These are phyloP conservation scores for Diaporthe citri DNA, from an alignment of 2,329 filamentous ascomycete species.

Conservation along the genomic window DNA sequence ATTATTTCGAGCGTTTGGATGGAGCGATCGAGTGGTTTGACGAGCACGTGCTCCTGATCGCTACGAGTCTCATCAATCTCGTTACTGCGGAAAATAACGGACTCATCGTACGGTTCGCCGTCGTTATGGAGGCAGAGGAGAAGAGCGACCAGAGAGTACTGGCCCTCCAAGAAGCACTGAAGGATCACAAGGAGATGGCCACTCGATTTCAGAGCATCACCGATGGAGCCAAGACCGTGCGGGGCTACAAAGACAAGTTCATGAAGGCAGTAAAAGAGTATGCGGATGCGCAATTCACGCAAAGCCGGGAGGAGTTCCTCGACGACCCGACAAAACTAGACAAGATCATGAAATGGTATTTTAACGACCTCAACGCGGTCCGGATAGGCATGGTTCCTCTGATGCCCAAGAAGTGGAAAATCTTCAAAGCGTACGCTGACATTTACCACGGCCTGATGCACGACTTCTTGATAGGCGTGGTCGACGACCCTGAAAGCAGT, in stretches of 20 bases:
- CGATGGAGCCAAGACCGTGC: constrained; percentile 88
- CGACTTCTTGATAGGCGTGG: constrained; percentile 85
- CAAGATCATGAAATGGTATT: constrained; percentile 94
- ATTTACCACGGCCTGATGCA: constrained; percentile 97
- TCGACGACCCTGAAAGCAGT: constrained; percentile 87
- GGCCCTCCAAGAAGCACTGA: constrained; percentile 92
- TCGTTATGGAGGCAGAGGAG: constrained; percentile 96
- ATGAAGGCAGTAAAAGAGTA: constrained; percentile 81
- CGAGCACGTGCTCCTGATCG: constrained; percentile 89
- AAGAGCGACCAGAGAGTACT: constrained; percentile 93
- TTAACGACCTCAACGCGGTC: constrained; percentile 96
- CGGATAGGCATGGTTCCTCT: constrained; percentile 91
- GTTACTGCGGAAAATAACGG: constrained; percentile 89
- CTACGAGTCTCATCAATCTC: constrained; percentile 89
- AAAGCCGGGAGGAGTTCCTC: constrained; percentile 80
- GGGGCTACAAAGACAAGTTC: constrained; percentile 98
- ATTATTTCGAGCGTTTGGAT: constrained; percentile 90
- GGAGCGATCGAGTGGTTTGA: constrained; percentile 95
- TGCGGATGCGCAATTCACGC: constrained; percentile 80
- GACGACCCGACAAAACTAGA: constrained; percentile 86
- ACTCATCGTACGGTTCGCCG: constrained; percentile 89
- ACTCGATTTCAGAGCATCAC: constrained; percentile 95
- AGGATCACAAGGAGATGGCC: constrained; percentile 95
- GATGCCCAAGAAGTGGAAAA: constrained; percentile 97
- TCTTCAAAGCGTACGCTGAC: constrained; percentile 88